These are phyloP conservation scores for Saccharomyces pastorianus DNA, from an alignment of 1,139 yeast species.

Conservation along the genomic window DNA sequence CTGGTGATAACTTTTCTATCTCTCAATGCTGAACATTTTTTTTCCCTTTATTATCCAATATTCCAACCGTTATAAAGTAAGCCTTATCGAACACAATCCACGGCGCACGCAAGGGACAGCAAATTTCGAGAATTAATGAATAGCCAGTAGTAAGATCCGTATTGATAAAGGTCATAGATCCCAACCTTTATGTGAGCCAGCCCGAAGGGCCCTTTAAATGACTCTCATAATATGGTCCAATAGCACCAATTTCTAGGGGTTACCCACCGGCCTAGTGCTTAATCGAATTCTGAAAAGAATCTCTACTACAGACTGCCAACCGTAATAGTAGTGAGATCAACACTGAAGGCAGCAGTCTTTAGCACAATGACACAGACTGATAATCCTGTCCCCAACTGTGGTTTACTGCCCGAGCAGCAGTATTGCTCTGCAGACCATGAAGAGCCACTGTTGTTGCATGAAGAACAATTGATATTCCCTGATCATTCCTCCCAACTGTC, in stretches of 20 bases:
- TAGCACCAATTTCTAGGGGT: not conserved
- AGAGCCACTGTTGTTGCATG: not conserved
- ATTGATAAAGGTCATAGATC: not conserved
- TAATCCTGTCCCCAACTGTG: not conserved
- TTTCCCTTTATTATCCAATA: not conserved
- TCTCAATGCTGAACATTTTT: not conserved
- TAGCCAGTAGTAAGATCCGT: not conserved
- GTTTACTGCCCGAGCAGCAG: not conserved
- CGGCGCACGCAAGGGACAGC: not conserved
- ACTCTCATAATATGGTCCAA: not conserved
- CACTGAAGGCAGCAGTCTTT: not conserved
- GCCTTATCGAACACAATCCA: not conserved
- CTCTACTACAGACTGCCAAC: not conserved
- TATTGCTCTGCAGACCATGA: not conserved
- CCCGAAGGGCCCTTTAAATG: not conserved
- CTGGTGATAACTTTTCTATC: not conserved
- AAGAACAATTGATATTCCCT: conserved; percentile 2
- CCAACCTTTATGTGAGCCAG: not conserved
- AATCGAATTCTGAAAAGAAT: not conserved
- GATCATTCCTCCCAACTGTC: conserved; percentile 6
- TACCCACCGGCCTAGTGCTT: not conserved
- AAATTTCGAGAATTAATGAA: not conserved
- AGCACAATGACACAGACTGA: not conserved
- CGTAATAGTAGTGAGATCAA: not conserved
- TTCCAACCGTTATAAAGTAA: not conserved